Conservation (phyloP, 306 rosid genomes). For the Vicia sativa region DNA sequence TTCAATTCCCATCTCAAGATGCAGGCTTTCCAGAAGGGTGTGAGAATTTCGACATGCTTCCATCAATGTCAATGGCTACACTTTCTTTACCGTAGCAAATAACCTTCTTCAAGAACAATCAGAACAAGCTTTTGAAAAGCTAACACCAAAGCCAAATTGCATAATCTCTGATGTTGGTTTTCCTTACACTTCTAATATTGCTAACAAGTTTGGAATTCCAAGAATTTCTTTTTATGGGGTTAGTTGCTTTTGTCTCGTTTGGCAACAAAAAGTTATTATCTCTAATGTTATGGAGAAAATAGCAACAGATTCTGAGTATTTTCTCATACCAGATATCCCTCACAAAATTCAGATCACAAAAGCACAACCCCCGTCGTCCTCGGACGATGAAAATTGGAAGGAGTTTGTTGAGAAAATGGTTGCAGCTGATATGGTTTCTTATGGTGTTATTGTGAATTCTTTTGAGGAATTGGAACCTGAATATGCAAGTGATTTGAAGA, state of each 20-base stretch:
- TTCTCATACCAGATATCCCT: constrained; percentile 50
- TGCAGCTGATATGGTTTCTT: constrained; percentile 49
- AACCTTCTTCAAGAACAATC: constrained; percentile 45
- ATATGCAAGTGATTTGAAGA: constrained; percentile 45
- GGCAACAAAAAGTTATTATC: constrained; percentile 16
- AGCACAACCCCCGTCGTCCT: constrained; percentile 38
- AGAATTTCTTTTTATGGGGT: constrained; percentile 61
- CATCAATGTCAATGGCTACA: constrained; percentile 41
- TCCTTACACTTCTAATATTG: constrained; percentile 58
- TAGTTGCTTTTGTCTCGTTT: constrained; percentile 46
- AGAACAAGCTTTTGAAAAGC: constrained; percentile 36
- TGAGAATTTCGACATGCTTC: constrained; percentile 64
- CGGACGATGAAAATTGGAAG: constrained; percentile 11
- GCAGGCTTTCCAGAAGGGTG: constrained; percentile 62
- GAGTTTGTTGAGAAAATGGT: constrained; percentile 36
- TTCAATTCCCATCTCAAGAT: constrained; percentile 44
- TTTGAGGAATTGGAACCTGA: constrained; percentile 61
- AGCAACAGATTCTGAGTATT: constrained; percentile 44
- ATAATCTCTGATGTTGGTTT: constrained; percentile 62
- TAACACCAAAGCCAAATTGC: constrained; percentile 58
- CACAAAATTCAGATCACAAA: constrained; percentile 48
- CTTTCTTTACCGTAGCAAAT: constrained; percentile 38
- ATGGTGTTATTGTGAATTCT: constrained; percentile 56
- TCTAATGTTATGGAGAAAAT: constrained; percentile 39
- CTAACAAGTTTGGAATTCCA: constrained; percentile 51